Percentiles rank a stretch among this genome's conserved stretches.
phyloP scores from a whole-genome alignment of 1,284 basidiomycete species.

The Veloporphyrellus conicus region DNA sequence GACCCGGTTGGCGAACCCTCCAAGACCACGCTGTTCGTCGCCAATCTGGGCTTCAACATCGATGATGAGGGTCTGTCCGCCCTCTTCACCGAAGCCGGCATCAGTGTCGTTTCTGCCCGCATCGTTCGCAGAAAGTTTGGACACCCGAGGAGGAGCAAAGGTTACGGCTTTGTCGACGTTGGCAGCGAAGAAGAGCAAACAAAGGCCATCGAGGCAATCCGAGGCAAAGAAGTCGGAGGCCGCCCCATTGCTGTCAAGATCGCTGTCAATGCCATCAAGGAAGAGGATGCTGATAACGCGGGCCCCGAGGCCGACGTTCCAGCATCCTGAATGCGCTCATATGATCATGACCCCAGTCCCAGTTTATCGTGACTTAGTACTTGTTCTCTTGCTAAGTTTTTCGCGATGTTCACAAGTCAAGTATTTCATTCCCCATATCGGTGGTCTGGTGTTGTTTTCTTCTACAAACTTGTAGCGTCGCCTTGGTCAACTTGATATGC shows the following conservation, averaged over 20 bases:
- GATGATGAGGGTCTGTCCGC: constrained; percentile 73
- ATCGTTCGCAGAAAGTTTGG: constrained; percentile 83
- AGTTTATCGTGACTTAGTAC: constrained; percentile 34
- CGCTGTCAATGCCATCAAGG: constrained; percentile 66
- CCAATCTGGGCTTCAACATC: constrained; percentile 89
- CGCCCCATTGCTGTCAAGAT: constrained; percentile 83
- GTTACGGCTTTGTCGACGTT: constrained; percentile 92
- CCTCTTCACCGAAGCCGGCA: constrained; percentile 79
- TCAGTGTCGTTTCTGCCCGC: constrained; percentile 77
- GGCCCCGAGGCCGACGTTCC: constrained; percentile 14
- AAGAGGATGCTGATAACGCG: constrained; percentile 37
- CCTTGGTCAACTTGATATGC: constrained; percentile 35
- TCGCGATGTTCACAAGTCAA: constrained; percentile 38
- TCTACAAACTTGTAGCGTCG: constrained; percentile 38
- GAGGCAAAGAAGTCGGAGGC: constrained; percentile 80
- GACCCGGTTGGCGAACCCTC: constrained; percentile 76
- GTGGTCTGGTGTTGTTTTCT: constrained; percentile 52
- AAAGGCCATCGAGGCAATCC: constrained; percentile 76
- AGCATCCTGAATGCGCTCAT: constrained; percentile 17
- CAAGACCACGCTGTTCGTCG: constrained; percentile 87
- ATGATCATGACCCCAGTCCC: constrained; percentile 9
- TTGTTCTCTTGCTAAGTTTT: constrained; percentile 33
- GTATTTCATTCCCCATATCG: constrained; percentile 26
- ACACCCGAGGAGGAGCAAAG: constrained; percentile 79
- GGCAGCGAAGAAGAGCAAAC: constrained; percentile 78